These are phyloP conservation scores for Penicillium tannophilum DNA, from an alignment of 495 filamentous ascomycete species.

Conservation along the genomic window DNA sequence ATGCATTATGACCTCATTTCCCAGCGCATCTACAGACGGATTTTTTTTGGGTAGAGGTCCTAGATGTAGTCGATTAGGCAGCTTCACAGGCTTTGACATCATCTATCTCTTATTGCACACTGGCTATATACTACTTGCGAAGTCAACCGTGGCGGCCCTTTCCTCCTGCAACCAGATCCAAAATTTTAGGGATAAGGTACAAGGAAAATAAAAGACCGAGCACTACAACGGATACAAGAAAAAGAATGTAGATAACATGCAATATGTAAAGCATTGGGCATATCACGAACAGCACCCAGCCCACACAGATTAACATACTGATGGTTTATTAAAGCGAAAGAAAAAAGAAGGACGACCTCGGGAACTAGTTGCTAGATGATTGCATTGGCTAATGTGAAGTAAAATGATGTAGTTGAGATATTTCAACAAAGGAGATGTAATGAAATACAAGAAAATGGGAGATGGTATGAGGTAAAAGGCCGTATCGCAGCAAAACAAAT, in stretches of 20 bases:
- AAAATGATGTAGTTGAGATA: constrained; percentile 40
- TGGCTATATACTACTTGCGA: not conserved
- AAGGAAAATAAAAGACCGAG: not conserved
- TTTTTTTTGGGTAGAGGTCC: not conserved
- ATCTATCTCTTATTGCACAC: not conserved
- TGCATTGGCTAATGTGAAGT: constrained; percentile 39
- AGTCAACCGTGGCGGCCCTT: not conserved
- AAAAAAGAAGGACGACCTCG: constrained; percentile 16
- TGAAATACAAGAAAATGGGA: constrained; percentile 39
- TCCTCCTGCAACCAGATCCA: not conserved
- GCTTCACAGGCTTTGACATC: not conserved
- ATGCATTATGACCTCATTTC: not conserved
- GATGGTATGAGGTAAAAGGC: constrained; percentile 41
- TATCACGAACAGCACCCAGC: not conserved
- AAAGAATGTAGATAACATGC: too few relatives aligned
- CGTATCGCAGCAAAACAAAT: constrained; percentile 28
- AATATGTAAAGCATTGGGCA: too few relatives aligned
- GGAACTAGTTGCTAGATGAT: constrained; percentile 37
- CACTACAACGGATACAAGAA: too few relatives aligned
- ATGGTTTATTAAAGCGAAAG: too few relatives aligned
- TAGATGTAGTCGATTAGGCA: not conserved
- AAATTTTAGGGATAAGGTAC: not conserved
- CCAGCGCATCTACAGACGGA: not conserved
- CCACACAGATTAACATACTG: not conserved
- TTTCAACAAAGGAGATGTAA: constrained; percentile 41